Evolutionary conservation across 2,329 filamentous ascomycete genomes (phyloP), one percentile per base, ranked within the genome.

Genomic region (Colletotrichum scovillei): DNA sequence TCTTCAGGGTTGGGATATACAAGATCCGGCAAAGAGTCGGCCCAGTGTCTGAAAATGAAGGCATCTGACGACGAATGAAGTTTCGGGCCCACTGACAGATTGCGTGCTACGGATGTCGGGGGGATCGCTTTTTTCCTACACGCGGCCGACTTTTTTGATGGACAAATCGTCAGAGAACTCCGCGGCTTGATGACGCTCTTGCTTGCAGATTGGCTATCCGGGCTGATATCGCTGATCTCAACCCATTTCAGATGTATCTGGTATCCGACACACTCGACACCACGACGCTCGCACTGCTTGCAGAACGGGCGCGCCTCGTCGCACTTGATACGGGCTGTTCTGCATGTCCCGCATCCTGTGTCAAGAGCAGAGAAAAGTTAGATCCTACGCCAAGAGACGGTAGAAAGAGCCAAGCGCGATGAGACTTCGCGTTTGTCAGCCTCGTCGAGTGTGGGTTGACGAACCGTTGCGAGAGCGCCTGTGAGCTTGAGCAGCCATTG

Each of bases 41-140:
- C 59, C 72, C 68, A 74, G 35, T 74, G 68, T 4, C 35, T 52
- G 60, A 74, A 72, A 5, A 74, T 59, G 58, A 68, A 60, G 2
- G 60, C 57, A 19, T 74, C 72, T 8, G 46, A 28, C 2, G 63
- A 42, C 24, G 68, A 72, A 12, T 53, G 38, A 35, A 68, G 63
- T 4, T 32, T 52, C 9, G 58, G 68, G 7, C 63, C 60, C 4
- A 42, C 35, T 19, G 63, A 7, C 32, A 60, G 60, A 38, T 35
- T 57, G 19, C 60, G 60, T 9, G 56, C 8, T 28, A 64, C 14
- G 35, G 67, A 19, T 11, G 52, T 57, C 12, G 49, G 46, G 28
- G 26, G 14, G 35, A 22, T 60, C 14, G 24, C 11, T 14, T 35
- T 26, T 35, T 65, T 32, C 28, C 52, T 28, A 53, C 30, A 32